phyloP scores from a whole-genome alignment of 345 rosid genomes.

The Populus simonii region DNA sequence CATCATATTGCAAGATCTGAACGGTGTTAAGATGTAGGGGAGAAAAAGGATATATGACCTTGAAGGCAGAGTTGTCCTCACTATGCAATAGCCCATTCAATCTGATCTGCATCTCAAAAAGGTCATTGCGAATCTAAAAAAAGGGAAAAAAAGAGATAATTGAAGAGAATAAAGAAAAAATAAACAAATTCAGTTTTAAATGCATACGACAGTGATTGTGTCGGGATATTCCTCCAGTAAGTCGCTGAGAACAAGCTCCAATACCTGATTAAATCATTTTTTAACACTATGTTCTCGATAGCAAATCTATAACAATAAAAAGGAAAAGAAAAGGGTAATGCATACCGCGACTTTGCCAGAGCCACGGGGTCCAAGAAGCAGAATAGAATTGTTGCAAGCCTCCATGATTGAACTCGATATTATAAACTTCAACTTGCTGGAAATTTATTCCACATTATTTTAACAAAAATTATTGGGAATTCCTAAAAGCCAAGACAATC shows the following conservation, averaged over 20 bases:
- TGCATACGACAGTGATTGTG: conserved; percentile 62
- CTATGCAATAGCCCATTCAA: conserved; percentile 85
- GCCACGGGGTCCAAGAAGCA: conserved; percentile 93
- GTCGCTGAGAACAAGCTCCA: conserved; percentile 80
- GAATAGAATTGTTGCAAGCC: conserved; percentile 83
- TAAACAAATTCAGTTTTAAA: not conserved
- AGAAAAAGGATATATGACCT: conserved; percentile 41
- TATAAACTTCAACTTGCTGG: conserved; percentile 73
- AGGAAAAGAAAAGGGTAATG: not conserved
- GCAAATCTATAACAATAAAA: not conserved
- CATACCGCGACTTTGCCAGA: conserved; percentile 79
- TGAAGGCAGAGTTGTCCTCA: conserved; percentile 75
- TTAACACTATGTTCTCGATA: not conserved
- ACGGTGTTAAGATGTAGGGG: not conserved
- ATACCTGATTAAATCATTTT: conserved; percentile 42
- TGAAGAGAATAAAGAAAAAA: not conserved
- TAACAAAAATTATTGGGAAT: too few species aligned
- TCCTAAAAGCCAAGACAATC: not conserved
- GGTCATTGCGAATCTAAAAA: not conserved
- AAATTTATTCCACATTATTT: not conserved
- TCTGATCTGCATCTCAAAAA: conserved; percentile 58
- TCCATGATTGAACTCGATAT: conserved; percentile 70
- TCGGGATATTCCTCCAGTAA: conserved; percentile 66
- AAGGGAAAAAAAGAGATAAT: not conserved
- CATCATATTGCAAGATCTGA: not conserved